Base-by-base conservation (phyloP, 805 yeast species). In the Komagataella pseudopastoris region DNA sequence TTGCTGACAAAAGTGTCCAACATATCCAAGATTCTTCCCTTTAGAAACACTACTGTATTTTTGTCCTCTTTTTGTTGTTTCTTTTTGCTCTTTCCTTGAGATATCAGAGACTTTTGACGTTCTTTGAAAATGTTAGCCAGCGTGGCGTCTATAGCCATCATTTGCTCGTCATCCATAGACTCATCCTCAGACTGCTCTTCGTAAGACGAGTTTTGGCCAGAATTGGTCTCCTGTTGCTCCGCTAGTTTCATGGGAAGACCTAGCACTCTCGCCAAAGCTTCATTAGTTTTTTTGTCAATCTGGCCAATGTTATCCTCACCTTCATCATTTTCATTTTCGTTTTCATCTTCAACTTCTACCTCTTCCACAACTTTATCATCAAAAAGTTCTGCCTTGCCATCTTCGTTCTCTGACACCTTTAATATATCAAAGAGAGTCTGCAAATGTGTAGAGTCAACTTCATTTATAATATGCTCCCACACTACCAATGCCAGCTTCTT, bases 101-200 rank as follows among this genome's bases (percentile, higher is more conserved):
- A 62, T 7, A 78, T 66, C 51, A 88, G 64, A 0, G 86, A 85
- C 54, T 78, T 81, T 57, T 81, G 80, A 58, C 97, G 78, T 59
- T 88, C 91, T 60, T 84, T 79, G 74, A 91, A 91, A 51, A 91
- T 91, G 51, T 75, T 76, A 0, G 96, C 78, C 30, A 91, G 70
- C 54, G 88, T 93, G 20, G 75, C 85, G 62, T 91, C 98, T 59
- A 91, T 77, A 18, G 90, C 95, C 83, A 89, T 81, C 98, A 91
- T 91, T 63, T 89, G 89, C 59, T 90, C 96, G 65, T 90, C 97
- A 54, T 90, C 95, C 95, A 89, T 87, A 0, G 91, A 81, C 57
- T 86, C 95, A 50, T 82, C 86, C 23, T 78, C 82, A 6, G 77
- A 75, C 24, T 76, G 82, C 8, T 69, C 71, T 24, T 72, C 76